Percentiles rank a stretch among this genome's conserved stretches.
Evolutionary conservation across 768 basidiomycete genomes (phyloP).

Genomic region (Coprinellus micaceus): DNA sequence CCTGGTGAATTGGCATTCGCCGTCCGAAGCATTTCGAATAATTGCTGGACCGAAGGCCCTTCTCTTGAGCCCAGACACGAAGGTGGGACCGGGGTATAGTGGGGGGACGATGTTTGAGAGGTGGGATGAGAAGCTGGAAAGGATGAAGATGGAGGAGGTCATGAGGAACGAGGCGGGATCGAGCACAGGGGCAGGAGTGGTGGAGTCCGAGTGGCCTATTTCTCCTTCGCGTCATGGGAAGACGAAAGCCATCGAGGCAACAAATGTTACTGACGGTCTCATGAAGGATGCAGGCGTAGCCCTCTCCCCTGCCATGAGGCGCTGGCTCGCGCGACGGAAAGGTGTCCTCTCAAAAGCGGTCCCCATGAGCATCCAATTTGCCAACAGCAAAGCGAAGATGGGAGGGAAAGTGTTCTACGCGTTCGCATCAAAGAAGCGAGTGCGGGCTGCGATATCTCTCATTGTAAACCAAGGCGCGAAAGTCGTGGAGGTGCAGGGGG

Average conservation of each 20-base stretch:
- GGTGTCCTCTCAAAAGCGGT: constrained; percentile 5
- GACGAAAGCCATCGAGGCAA: not conserved
- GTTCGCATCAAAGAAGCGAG: not conserved
- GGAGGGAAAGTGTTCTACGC: constrained; percentile 6
- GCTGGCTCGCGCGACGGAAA: not conserved
- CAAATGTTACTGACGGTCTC: not conserved
- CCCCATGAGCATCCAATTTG: constrained; percentile 6
- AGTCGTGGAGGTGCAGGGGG: not conserved
- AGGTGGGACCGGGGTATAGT: not conserved
- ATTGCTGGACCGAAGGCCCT: constrained; percentile 1
- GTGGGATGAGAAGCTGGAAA: constrained; percentile 2
- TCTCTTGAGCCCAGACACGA: constrained; percentile 1
- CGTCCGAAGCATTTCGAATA: not conserved
- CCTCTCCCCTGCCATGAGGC: not conserved
- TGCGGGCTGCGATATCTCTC: constrained; percentile 1
- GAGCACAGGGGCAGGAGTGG: not conserved
- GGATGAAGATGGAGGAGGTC: too few species aligned
- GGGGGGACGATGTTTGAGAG: not conserved
- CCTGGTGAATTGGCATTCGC: not conserved
- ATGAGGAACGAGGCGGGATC: not conserved
- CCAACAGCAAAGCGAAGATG: constrained; percentile 9
- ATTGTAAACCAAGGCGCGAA: constrained; percentile 8
- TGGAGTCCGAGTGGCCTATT: not conserved
- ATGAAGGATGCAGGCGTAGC: not conserved
- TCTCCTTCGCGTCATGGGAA: not conserved